Percentiles rank a stretch among this genome's conserved stretches.
These are phyloP conservation scores for Hippophae tibetana DNA, from an alignment of 306 rosid species.

Conservation along the genomic window DNA sequence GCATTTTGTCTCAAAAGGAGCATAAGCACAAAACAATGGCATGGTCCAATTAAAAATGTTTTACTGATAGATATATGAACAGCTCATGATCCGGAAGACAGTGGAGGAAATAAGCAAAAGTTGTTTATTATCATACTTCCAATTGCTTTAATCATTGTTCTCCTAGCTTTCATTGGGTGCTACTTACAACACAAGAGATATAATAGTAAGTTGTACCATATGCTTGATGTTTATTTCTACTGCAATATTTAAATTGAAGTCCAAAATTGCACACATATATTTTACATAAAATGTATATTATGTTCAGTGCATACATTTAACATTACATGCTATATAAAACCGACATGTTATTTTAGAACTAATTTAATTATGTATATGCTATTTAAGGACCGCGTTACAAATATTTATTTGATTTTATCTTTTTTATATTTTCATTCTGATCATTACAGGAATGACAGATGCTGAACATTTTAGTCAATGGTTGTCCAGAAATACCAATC, in stretches of 20 bases:
- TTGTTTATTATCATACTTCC: conserved; percentile 17
- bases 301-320: no score
- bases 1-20: no score
- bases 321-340: no score
- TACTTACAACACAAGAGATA: conserved; percentile 12
- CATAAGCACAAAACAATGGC: not conserved
- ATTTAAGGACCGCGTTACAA: conserved; percentile 3
- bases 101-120: conserved; percentile 1
- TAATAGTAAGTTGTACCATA: conserved; percentile 10
- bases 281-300: no score
- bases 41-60: no score
- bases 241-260: no score
- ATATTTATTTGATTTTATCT: not conserved
- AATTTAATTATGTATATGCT: not conserved
- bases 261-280: no score
- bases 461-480: not conserved
- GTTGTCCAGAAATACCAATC: not conserved
- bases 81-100: conserved; percentile 19
- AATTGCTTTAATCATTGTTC: conserved; percentile 3
- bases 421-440: no score
- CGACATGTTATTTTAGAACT: no score
- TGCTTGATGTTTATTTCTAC: not conserved
- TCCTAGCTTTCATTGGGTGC: conserved; percentile 9
- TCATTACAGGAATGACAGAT: no score
- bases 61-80: not conserved